Conservation (phyloP, 306 rosid genomes). For the Sindora glabra region DNA sequence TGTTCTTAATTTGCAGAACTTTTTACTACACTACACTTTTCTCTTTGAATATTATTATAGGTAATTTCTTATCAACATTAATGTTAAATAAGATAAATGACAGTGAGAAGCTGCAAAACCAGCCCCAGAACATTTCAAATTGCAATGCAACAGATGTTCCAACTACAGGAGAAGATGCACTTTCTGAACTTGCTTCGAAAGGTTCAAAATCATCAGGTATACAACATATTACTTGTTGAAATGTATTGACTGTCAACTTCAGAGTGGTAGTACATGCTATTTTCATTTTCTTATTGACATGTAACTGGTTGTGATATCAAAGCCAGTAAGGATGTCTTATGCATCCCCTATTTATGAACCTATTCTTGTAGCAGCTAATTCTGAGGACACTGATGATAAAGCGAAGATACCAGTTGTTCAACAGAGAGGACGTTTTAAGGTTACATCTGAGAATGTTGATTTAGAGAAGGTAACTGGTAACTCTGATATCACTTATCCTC, state of each 20-base stretch:
- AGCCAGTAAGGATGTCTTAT: too few relatives aligned
- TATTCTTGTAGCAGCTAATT: slow-evolving; percentile 30
- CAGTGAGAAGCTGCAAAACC: too few relatives aligned
- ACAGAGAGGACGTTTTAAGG: slow-evolving; percentile 93
- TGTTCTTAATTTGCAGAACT: too few relatives aligned
- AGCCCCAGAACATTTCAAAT: slow-evolving; percentile 28
- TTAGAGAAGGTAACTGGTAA: slow-evolving; percentile 56
- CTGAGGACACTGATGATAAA: slow-evolving; percentile 74
- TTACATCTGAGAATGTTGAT: slow-evolving; percentile 84
- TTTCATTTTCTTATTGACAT: too few relatives aligned
- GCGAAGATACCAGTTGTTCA: slow-evolving; percentile 85
- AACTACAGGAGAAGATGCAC: slow-evolving; percentile 43
- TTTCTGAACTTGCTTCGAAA: slow-evolving; percentile 49
- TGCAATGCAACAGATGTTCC: slow-evolving; percentile 23
- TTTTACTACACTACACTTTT: too few relatives aligned
- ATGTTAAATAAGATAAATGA: slow-evolving; percentile 27
- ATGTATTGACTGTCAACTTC: slow-evolving; percentile 13
- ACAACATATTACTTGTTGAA: slow-evolving; percentile 7
- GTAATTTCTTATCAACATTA: slow-evolving; percentile 12
- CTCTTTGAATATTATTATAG: too few relatives aligned
- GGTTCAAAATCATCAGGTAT: slow-evolving; percentile 57
- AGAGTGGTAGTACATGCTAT: too few relatives aligned
- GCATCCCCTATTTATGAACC: slow-evolving; percentile 4
- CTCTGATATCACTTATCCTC: neutral
- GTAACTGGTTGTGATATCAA: neutral